Evolutionary conservation across 2,329 filamentous ascomycete genomes (phyloP), one percentile per base, ranked within the genome.

Genomic region (Penicillium sp.): DNA sequence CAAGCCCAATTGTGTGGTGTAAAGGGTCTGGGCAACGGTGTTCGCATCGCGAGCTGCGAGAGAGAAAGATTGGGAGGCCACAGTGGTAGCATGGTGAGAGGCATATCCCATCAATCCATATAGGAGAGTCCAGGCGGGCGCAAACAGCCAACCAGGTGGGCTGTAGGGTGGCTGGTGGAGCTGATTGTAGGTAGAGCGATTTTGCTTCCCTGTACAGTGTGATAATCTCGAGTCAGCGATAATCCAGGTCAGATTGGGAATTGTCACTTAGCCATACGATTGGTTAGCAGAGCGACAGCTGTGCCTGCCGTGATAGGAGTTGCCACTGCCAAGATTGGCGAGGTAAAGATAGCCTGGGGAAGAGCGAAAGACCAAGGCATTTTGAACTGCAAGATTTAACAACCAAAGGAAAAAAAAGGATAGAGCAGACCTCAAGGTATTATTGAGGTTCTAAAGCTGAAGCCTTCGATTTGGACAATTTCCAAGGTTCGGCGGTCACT

Each of bases 61-160:
- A 34, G 79, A 77, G 35, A 81, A 68, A n/a, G 85, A 84, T 7
- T 80, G 39, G 2, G 36, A 19, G 36, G 36, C 36, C 16, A 39
- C 18, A 18, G 16, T 39, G 36, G 16, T 39, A 16, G 36, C 16
- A 8, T 39, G 36, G 36, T 39, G 36, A 19, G 36, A 87, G 19
- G 90, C 88, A 73, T 94, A 97, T 55, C 93, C 93, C 90, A 96
- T 97, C 18, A 89, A 72, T 2, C 77, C 77, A 66, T 85, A 86
- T 14, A 86, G 74, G 3, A 75, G 59, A 8, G 81, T 84, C 83
- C 83, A 36, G 43, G 43, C 19, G 19, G 43, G 43, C 14, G 30
- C 10, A 35, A 35, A 27, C 5, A 46, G 43, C 74, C 78, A 82
- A 32, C 80, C 75, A 6, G 83, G 83, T 7, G 83, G 83, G 48